phyloP scores from a whole-genome alignment of 148 eudicot species.

The Hydrangea macrophylla region DNA sequence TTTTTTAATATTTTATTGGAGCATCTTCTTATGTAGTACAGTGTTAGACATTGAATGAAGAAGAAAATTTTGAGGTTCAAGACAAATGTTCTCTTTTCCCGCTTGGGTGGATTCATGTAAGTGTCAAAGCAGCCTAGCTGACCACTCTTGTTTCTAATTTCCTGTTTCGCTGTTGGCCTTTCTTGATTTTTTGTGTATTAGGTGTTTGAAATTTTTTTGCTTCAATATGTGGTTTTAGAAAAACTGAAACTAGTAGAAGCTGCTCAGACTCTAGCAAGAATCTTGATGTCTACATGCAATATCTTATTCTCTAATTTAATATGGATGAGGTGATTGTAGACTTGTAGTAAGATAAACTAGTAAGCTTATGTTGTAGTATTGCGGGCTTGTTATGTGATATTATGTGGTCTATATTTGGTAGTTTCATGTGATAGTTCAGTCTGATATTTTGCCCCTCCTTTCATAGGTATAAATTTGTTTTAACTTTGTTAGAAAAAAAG shows the following conservation, averaged over 20 bases:
- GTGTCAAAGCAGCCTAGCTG: constrained; percentile 19
- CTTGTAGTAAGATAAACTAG: neutral
- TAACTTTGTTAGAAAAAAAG: too few relatives aligned
- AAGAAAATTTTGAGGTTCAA: constrained; percentile 94
- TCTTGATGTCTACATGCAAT: neutral
- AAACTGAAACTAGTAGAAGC: neutral
- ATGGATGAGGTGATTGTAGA: neutral
- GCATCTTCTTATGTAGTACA: constrained; percentile 32
- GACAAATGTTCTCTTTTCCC: constrained; percentile 83
- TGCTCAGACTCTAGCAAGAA: constrained; percentile 4
- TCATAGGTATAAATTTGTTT: too few relatives aligned
- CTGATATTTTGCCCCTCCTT: too few relatives aligned
- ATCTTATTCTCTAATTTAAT: too few relatives aligned
- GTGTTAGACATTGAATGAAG: constrained; percentile 95
- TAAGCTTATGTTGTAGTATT: neutral
- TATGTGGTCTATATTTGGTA: neutral
- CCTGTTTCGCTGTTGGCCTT: neutral
- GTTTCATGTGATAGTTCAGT: too few relatives aligned
- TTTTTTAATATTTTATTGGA: neutral
- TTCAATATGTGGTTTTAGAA: neutral
- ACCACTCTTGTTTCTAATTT: neutral
- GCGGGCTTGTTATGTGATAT: neutral
- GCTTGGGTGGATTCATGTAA: constrained; percentile 99
- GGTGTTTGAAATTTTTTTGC: neutral
- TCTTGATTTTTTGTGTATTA: neutral